Evolutionary conservation across 179 eudicot species (phyloP), one percentile per base, ranked within the genome.

Genomic region (Silene vulgaris): DNA sequence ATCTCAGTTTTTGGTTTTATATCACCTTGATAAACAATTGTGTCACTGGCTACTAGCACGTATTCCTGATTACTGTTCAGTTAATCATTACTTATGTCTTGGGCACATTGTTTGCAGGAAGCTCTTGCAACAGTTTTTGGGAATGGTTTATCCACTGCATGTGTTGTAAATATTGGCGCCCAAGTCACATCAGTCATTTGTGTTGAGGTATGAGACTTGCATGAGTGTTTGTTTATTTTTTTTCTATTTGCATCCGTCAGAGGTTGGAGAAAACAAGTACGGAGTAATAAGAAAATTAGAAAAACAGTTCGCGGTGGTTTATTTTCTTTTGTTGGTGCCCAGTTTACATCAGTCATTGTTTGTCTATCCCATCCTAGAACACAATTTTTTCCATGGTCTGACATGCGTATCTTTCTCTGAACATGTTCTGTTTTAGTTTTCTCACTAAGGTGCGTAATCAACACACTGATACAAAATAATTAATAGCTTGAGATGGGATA

Each of bases 51-150:
- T 72, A 30, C 19, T 63, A 20, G 48, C 60, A 60, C n/a, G 9
- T 61, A 65, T 30, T 23, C 67, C 6, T 63, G 16, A 62, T 4
- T 69, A 40, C 26, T 69, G 65, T 0, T 56, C 54, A 19, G 32
- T 50, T 12, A 68, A 5, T 64, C 23, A 52, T 6, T 26, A 26
- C 65, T 59, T 57, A 17, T 73, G 16, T 66, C 57, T 56, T 30
- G 73, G 23, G 8, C 63, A 16, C 54, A 8, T 71, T 45, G 19
- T 5, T 29, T 71, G 74, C 91, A 95, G 99, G 99, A 95, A 87
- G 90, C 97, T 85, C 90, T 95, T 80, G 97, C 97, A 74, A 93
- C 99, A 76, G 89, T 87, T 62, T 92, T 95, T 80, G 99, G 99
- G 64, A 93, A 89, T 88, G 99, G 99, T 13, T 83, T 95, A 82